These are phyloP conservation scores for Phytopythium cucurbitacearum DNA, from an alignment of 352 stramenopile species.

Conservation along the genomic window DNA sequence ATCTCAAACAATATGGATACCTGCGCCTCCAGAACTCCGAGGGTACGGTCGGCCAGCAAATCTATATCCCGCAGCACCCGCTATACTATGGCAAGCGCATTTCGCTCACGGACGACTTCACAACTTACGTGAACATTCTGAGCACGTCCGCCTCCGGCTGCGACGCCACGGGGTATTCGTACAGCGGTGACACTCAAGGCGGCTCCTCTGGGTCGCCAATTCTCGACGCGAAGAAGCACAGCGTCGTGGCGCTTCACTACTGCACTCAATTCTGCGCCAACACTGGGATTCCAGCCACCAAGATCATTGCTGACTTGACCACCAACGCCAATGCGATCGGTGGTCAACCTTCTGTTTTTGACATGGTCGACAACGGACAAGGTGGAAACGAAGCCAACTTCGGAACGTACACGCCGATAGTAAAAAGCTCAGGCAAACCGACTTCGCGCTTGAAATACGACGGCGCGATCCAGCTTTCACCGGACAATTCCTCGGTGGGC, in stretches of 20 bases:
- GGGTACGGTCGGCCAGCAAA: slow-evolving; percentile 20
- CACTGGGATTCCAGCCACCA: slow-evolving; percentile 39
- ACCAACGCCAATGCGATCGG: slow-evolving; percentile 7
- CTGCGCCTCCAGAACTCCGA: slow-evolving; percentile 30
- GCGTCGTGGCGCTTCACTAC: slow-evolving; percentile 62
- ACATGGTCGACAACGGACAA: slow-evolving; percentile 26
- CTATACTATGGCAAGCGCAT: slow-evolving; percentile 41
- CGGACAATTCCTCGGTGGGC: slow-evolving; percentile 16
- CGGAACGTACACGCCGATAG: slow-evolving; percentile 27
- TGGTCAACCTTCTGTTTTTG: slow-evolving; percentile 12
- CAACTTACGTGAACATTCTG: slow-evolving; percentile 22
- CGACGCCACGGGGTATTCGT: slow-evolving; percentile 29
- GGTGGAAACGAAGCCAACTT: slow-evolving; percentile 32
- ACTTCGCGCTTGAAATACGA: slow-evolving; percentile 15
- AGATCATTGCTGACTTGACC: slow-evolving; percentile 35
- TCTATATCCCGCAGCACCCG: slow-evolving; percentile 57
- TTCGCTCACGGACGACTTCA: slow-evolving; percentile 26
- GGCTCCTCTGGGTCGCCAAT: slow-evolving; percentile 57
- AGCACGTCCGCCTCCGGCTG: slow-evolving; percentile 26
- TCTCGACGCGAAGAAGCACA: slow-evolving; percentile 35
- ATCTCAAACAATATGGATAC: slow-evolving; percentile 44
- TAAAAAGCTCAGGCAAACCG: slow-evolving; percentile 5
- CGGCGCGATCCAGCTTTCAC: slow-evolving; percentile 26
- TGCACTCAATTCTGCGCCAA: slow-evolving; percentile 52
- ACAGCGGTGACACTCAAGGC: slow-evolving; percentile 61